phyloP scores from a whole-genome alignment of 306 rosid species.

The Spatholobus suberectus region DNA sequence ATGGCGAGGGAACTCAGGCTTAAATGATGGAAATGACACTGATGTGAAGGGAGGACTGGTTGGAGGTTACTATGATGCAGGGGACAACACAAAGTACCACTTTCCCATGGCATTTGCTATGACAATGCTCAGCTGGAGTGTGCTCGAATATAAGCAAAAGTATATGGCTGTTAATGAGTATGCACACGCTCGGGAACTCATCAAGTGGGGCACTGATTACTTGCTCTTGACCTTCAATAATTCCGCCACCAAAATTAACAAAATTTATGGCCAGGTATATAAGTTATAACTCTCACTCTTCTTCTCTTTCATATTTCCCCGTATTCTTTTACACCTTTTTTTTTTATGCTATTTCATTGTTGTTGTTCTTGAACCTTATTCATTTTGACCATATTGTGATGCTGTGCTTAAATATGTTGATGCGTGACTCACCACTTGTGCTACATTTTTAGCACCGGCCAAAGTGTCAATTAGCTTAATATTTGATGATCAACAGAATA shows the following conservation, averaged over 20 bases:
- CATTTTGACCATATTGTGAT: too few species aligned
- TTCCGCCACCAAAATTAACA: conserved; percentile 59
- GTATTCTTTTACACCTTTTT: too few species aligned
- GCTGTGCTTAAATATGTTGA: too few species aligned
- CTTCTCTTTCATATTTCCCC: neutral
- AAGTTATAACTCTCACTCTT: neutral
- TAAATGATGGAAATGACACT: conserved; percentile 43
- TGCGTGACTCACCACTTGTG: too few species aligned
- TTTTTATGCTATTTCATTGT: too few species aligned
- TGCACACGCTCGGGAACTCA: conserved; percentile 40
- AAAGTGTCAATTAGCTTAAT: too few species aligned
- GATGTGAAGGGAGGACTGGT: conserved; percentile 44
- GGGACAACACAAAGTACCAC: conserved; percentile 51
- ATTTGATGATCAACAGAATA: too few species aligned
- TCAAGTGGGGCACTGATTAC: conserved; percentile 69
- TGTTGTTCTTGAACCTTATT: too few species aligned
- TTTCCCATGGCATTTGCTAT: conserved; percentile 57
- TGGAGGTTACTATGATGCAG: conserved; percentile 57
- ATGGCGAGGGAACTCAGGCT: conserved; percentile 55
- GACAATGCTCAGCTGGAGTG: conserved; percentile 61
- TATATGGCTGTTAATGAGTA: conserved; percentile 44
- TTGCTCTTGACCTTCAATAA: conserved; percentile 69
- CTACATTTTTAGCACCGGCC: too few species aligned
- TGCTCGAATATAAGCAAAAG: conserved; percentile 53
- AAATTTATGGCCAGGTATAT: conserved; percentile 60